Conservation (phyloP, 495 filamentous ascomycete species). For the Lichenothelia convexa region DNA sequence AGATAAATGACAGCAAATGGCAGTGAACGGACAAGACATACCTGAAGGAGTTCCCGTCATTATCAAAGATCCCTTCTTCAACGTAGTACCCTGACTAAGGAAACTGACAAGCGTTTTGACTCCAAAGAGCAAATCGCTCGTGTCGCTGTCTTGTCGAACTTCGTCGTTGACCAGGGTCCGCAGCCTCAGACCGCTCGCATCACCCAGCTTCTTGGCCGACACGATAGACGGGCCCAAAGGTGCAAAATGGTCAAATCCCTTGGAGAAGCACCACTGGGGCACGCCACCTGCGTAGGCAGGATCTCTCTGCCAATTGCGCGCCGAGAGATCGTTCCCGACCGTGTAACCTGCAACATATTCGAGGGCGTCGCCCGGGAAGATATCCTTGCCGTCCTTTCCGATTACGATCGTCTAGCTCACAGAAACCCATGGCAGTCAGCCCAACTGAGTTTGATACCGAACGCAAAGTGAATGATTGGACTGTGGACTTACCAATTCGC, state of each 20-base stretch:
- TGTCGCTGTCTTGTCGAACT: constrained; percentile 20
- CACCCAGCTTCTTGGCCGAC: constrained; percentile 12
- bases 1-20: too few relatives aligned
- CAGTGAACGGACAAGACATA: too few relatives aligned
- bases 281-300: constrained; percentile 19
- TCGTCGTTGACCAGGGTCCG: constrained; percentile 26
- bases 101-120: constrained; percentile 17
- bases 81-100: constrained; percentile 16
- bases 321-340: constrained; percentile 31
- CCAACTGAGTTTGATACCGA: too few relatives aligned
- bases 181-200: constrained; percentile 15
- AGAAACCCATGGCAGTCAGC: too few relatives aligned
- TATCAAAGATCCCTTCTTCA: constrained; percentile 17
- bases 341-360: constrained; percentile 31
- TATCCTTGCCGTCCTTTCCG: constrained; percentile 28
- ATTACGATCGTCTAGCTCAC: constrained; percentile 27
- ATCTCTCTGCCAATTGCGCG: constrained; percentile 28
- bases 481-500: constrained; percentile 33
- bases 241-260: constrained; percentile 21
- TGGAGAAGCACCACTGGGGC: constrained; percentile 20
- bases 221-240: constrained; percentile 24
- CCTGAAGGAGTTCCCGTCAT: constrained; percentile 18
- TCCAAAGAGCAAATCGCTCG: constrained; percentile 24
- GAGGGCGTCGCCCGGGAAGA: constrained; percentile 23
- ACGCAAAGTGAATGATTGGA: too few relatives aligned